Base-by-base conservation (phyloP, 257 asterid genomes). In the Plectranthus barbatus region DNA sequence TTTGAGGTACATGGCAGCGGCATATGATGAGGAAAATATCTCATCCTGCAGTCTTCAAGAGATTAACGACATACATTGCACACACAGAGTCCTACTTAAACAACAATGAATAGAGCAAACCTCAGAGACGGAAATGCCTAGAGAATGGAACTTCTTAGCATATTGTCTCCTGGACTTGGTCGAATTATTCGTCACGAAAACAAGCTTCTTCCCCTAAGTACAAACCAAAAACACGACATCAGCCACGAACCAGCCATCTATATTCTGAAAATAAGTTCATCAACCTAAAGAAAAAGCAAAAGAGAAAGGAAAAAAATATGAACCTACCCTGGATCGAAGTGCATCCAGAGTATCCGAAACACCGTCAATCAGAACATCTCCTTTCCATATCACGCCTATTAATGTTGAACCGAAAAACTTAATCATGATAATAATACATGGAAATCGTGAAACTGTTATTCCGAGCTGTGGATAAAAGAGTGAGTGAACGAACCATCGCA, bases 1-100 rank as follows among this genome's bases (percentile, higher is more conserved):
- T 75, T 88, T 86, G 83, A 91, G 77, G 84, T 81, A 91, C 98
- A 84, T 91, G 51, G 98, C 95, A 4, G 98, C 97, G 34, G 98
- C 95, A 79, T 82, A 91, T 18, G 98, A 91, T 10, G 98, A 88
- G 34, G 95, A 84, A 62, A 91, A 91, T 7, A 91, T 91, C 75
- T 91, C 98, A 14, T 86, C 93, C 98, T 88, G 92, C 73, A 72
- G 71, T 29, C 17, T 46, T 36, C 46, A 44, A n/a, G 7, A 55
- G 49, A 77, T 64, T 24, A 37, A 15, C 41, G 37, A 50, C 17
- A 33, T 4, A n/a, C n/a, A n/a, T n/a, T n/a, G 41, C 5, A 60
- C 46, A 49, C 23, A 45, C 68, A 2, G 36, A 53, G 15, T 11
- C 39, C 62, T 37, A 40, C 46, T 53, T 10, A 36, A 29, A 23